Base-by-base conservation (phyloP, 1,139 yeast genomes). In the Candida labiduridarum region DNA sequence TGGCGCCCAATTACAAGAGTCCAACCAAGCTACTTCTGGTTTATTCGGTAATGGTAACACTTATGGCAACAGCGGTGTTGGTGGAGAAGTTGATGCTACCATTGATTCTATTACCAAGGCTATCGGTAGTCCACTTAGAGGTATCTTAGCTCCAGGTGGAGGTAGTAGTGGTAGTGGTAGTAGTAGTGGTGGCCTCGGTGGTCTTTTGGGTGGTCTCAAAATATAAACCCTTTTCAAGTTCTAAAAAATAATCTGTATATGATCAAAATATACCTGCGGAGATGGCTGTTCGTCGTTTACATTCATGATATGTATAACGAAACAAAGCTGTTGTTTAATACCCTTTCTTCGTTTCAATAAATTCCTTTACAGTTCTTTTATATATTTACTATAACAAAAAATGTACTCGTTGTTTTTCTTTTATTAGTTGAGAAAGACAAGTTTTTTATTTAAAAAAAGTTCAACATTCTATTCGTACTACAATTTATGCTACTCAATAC, bases 31-130 rank as follows among this genome's bases (percentile, higher is more conserved):
- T n/a, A 42, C 45, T 18, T 9, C 38, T 42, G 45, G 45, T 42
- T 42, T 42, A 8, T 42, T 42, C n/a, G 45, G 45, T 18, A 33
- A 42, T 16, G 45, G 45, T 42, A 42, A 42, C 39, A 31, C 38
- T 9, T 42, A 31, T 19, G 45, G 45, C 33, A 42, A 42, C 34
- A 16, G 14, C 2, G 39, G 36, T 42, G 9, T 30, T 31, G 35
- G 36, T 42, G 45, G 45, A 12, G 5, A 8, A 4, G 2, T 30
- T 8, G 44, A n/a, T 31, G 44, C 36, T 18, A 41, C 38, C 4
- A 34, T 34, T 16, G 38, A 34, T 16, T 34, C 38, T 10, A 34
- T 34, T 9, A 34, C 38, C 19, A 34, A 34, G 18, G 7, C 18
- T 16, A 34, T 34, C 18, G 12, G 38, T 34, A 34, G 38, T 34